Evolutionary conservation across 768 basidiomycete genomes (phyloP).

Genomic region (Serendipita sp.): DNA sequence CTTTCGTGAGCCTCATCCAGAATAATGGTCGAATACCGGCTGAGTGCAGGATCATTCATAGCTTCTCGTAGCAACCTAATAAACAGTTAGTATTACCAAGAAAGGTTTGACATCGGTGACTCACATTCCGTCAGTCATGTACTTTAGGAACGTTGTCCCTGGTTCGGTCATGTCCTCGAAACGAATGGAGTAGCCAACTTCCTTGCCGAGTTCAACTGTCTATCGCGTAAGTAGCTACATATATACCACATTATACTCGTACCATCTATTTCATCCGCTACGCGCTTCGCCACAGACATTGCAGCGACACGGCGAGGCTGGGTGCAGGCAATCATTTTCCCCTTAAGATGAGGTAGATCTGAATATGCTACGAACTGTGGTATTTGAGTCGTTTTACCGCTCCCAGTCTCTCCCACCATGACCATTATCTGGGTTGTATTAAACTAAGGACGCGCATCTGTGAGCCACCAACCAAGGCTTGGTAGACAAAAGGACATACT

Average conservation of each 20-base stretch:
- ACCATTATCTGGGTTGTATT: slow-evolving; percentile 68
- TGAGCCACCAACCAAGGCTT: neutral
- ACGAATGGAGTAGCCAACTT: slow-evolving; percentile 95
- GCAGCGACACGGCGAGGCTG: slow-evolving; percentile 93
- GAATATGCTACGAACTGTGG: slow-evolving; percentile 93
- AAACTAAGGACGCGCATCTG: slow-evolving; percentile 30
- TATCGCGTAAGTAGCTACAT: slow-evolving; percentile 7
- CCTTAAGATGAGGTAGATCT: slow-evolving; percentile 77
- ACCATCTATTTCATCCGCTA: slow-evolving; percentile 99
- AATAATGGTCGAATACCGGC: slow-evolving; percentile 92
- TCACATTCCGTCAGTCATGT: slow-evolving; percentile 99
- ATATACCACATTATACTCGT: slow-evolving; percentile 16
- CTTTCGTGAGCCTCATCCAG: slow-evolving; percentile 98
- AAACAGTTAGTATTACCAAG: neutral
- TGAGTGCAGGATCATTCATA: slow-evolving; percentile 85
- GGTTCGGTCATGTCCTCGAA: slow-evolving; percentile 93
- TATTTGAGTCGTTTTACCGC: slow-evolving; percentile 96
- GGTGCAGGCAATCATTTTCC: slow-evolving; percentile 89
- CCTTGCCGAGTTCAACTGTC: slow-evolving; percentile 75
- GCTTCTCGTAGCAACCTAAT: slow-evolving; percentile 67
- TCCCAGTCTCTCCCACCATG: slow-evolving; percentile 88
- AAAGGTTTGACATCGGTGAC: neutral
- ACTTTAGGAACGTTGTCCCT: slow-evolving; percentile 88
- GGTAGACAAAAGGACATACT: slow-evolving; percentile 31
- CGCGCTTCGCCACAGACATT: slow-evolving; percentile 96